Percentiles rank a stretch among this genome's conserved stretches.
Conservation (phyloP, 768 basidiomycete genomes). For the Artomyces pyxidatus region DNA sequence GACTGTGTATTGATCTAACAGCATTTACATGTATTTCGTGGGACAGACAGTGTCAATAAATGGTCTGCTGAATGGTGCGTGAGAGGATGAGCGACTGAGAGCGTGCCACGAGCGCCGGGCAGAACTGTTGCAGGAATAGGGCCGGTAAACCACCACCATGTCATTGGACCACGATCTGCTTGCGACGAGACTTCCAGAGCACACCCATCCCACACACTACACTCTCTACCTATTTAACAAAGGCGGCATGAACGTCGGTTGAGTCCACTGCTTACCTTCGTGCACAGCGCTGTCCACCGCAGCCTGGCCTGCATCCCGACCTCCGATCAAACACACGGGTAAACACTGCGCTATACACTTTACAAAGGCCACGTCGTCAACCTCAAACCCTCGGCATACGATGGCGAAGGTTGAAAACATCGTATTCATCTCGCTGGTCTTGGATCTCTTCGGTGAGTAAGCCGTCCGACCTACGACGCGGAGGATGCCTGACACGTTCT, state of each 20-base stretch:
- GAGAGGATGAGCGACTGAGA: too few relatives aligned
- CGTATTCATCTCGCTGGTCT: constrained; percentile 84
- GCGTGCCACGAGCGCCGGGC: background rate
- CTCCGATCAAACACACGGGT: background rate
- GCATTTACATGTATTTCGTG: too few relatives aligned
- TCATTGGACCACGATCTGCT: constrained; percentile 3
- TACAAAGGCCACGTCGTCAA: background rate
- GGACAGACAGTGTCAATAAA: too few relatives aligned
- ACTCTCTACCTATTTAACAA: too few relatives aligned
- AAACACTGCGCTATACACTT: background rate
- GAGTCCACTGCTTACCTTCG: too few relatives aligned
- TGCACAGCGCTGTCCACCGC: too few relatives aligned
- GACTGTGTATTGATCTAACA: too few relatives aligned
- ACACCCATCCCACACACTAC: too few relatives aligned
- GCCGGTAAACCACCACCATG: background rate
- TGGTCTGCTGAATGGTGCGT: too few relatives aligned
- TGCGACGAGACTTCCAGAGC: too few relatives aligned
- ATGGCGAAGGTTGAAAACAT: constrained; percentile 71
- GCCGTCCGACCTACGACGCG: background rate
- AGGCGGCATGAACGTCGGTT: too few relatives aligned
- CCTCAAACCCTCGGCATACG: background rate
- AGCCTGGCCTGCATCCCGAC: too few relatives aligned
- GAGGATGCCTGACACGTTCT: constrained; percentile 1
- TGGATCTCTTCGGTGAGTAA: constrained; percentile 71
- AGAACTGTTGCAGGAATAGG: background rate